Evolutionary conservation across 176 grass and related monocot genomes (phyloP), one percentile per base, ranked within the genome.

Genomic region (Rhipidocladum racemiflorum): DNA sequence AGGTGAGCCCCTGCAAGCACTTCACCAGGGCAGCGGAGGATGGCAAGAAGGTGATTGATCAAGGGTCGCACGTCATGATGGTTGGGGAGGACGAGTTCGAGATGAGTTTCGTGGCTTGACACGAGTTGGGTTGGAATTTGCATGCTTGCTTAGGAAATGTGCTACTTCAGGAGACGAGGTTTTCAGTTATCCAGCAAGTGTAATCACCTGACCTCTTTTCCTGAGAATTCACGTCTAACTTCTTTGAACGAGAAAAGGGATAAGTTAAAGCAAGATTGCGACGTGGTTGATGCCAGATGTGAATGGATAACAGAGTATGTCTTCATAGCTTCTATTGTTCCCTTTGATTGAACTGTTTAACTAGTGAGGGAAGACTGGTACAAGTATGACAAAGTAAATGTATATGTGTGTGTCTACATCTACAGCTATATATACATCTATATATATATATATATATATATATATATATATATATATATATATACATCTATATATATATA

Each of bases 11-110:
- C 1, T 97, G 94, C 70, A 83, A 91, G 75, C 94, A 97, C 61
- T 89, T 97, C 59, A 88, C 82, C 77, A 21, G 94, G 62, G 91
- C 88, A 3, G 77, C 21, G 21, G 88, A 85, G 76, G 86, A 93
- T 5, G 93, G 93, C 3, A 85, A 71, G 83, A 97, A 84, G 83
- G 93, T 97, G 45, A 91, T 97, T 36, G 93, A 97, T 38, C 89
- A 87, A 23, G 93, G 91, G 16, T 97, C 93, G 12, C 88, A 93
- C 51, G 85, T 93, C 81, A 63, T 97, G 44, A 82, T 82, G 83
- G 93, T 93, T 5, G 91, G 89, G 11, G 81, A 91, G 5, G 83
- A 92, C 2, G 83, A 97, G 66, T 75, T 91, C 14, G 88, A 97
- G 86, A 30, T 97, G 74, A 89, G 83, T 66, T 88, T 97, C 86